These are phyloP conservation scores for Alternaria rosae DNA, from an alignment of 2,329 filamentous ascomycete genomes.

Conservation along the genomic window DNA sequence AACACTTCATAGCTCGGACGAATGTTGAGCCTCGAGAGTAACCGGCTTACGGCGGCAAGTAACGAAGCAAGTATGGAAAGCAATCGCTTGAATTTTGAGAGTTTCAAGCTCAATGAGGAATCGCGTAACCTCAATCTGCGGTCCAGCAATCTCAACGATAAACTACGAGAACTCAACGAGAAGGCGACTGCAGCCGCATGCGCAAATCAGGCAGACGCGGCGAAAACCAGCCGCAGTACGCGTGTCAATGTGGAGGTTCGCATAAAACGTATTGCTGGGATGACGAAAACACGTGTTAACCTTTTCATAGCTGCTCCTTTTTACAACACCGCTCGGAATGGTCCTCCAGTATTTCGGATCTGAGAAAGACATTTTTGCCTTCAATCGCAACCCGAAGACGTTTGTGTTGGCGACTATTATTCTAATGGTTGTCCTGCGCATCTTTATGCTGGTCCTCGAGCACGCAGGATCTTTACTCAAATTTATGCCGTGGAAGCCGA, in stretches of 20 bases:
- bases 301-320: not conserved
- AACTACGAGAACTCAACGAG: slow-evolving; percentile 4
- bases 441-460: not conserved
- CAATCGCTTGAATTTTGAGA: no score
- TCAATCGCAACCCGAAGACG: slow-evolving; percentile 2
- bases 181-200: slow-evolving; percentile 2
- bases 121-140: not conserved
- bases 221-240: slow-evolving; percentile 11
- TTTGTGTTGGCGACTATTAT: slow-evolving; percentile 5
- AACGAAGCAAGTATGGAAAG: no score
- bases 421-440: slow-evolving; percentile 1
- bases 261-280: no score
- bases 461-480: not conserved
- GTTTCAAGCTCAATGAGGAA: not conserved
- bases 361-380: slow-evolving; percentile 5
- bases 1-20: slow-evolving; percentile 4
- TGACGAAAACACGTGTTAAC: no score
- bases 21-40: slow-evolving; percentile 9
- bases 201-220: slow-evolving; percentile 4
- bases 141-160: not conserved
- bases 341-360: slow-evolving; percentile 15
- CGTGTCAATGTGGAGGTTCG: slow-evolving; percentile 12
- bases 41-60: slow-evolving; percentile 1
- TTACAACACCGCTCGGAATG: slow-evolving; percentile 9
- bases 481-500: not conserved